Percentiles rank a stretch among this genome's conserved stretches.
Conservation (phyloP, 1,139 yeast genomes). For the Pichia sp. region DNA sequence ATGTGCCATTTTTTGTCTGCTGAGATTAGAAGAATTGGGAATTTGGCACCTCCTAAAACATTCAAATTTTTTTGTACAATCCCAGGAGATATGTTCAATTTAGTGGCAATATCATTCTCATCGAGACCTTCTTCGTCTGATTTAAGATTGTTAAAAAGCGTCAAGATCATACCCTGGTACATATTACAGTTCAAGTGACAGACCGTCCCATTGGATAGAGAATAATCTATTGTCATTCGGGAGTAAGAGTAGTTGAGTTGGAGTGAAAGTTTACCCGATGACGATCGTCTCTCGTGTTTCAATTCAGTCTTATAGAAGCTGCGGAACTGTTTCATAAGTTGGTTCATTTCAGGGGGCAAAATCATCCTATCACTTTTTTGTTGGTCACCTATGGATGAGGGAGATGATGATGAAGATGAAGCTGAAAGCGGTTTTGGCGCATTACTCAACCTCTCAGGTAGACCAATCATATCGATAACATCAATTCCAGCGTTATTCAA, state of each 20-base stretch:
- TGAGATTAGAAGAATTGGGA: neutral
- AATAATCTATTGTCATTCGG: constrained; percentile 5
- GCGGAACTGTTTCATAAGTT: constrained; percentile 4
- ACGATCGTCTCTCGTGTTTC: neutral
- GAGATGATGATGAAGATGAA: too few relatives aligned
- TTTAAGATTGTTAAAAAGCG: constrained; percentile 4
- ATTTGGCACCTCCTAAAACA: neutral
- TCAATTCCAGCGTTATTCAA: neutral
- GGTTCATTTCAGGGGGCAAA: neutral
- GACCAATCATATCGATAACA: neutral
- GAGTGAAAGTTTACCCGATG: neutral
- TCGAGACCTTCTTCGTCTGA: neutral
- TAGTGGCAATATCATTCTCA: neutral
- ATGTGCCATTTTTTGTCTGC: neutral
- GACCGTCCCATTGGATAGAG: neutral
- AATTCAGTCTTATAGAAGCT: neutral
- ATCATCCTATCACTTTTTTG: neutral
- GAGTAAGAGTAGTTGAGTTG: constrained; percentile 7
- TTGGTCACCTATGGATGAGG: neutral
- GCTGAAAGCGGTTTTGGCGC: too few relatives aligned
- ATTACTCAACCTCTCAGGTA: neutral
- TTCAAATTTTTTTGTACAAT: neutral
- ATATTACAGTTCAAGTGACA: constrained; percentile 6
- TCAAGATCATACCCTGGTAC: constrained; percentile 12
- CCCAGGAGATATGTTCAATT: neutral